A percentile compares a stretch with the other conserved stretches of the same genome.
Evolutionary conservation across 2,329 filamentous ascomycete genomes (phyloP).

Genomic region (Cryphonectria naterciae): DNA sequence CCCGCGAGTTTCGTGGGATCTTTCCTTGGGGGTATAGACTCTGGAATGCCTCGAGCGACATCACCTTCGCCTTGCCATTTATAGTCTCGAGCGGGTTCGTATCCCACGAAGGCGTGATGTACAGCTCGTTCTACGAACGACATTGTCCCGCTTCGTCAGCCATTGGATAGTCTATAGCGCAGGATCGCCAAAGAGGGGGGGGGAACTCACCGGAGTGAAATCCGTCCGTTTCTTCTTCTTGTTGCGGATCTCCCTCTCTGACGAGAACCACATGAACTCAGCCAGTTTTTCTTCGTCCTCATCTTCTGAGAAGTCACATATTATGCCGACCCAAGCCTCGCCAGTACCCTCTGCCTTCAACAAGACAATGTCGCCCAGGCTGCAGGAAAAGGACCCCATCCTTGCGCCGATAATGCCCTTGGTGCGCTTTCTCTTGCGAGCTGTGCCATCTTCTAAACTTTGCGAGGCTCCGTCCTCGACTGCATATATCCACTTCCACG

Average conservation of each 20-base stretch:
- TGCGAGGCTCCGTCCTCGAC: conserved; percentile 22
- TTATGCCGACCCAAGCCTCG: conserved; percentile 90
- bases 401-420: conserved; percentile 75
- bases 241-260: conserved; percentile 85
- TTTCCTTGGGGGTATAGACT: conserved; percentile 73
- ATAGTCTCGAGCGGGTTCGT: conserved; percentile 85
- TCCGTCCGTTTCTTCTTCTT: conserved; percentile 82
- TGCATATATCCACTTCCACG: conserved; percentile 82
- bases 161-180: not conserved
- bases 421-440: conserved; percentile 43
- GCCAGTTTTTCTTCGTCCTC: conserved; percentile 79
- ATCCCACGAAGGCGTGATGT: conserved; percentile 87
- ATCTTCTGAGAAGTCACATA: conserved; percentile 78
- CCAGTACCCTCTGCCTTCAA: conserved; percentile 85
- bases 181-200: not conserved
- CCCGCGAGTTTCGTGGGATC: conserved; percentile 71
- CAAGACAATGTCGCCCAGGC: conserved; percentile 80
- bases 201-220: conserved; percentile 64
- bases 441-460: conserved; percentile 24
- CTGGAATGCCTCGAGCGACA: conserved; percentile 73
- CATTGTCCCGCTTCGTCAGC: not conserved
- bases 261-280: conserved; percentile 95
- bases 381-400: conserved; percentile 81
- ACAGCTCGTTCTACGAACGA: conserved; percentile 75
- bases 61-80: conserved; percentile 82